Base-by-base conservation (phyloP, 225 moss, liverwort and hornwort species). In the Lunularia cruciata region DNA sequence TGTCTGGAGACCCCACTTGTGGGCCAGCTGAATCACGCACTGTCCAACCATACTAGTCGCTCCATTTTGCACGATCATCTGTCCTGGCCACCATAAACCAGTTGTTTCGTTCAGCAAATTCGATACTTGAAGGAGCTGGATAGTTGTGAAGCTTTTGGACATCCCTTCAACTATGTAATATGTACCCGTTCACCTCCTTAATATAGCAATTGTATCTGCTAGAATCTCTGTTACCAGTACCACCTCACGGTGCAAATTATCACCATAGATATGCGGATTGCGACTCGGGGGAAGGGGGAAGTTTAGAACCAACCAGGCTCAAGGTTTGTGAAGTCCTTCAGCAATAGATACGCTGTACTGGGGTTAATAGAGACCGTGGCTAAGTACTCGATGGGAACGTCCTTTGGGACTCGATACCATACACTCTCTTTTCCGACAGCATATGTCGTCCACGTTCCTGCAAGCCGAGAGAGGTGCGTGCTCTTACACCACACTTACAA, bases 21-120 rank as follows among this genome's bases (percentile, higher is more conserved):
- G 83, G 67, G 89, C 91, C 39, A 94, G 73, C 73, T 94, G 94
- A 72, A 94, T 91, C 58, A 89, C 85, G 65, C 94, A 94, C 70
- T 91, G 94, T 25, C 91, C 94, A 57, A 94, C 94, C 84, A 94
- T 85, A 64, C 94, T 91, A 13, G 94, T 94, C 75, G 94, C 91
- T 81, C 91, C 94, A 85, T 94, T 94, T 83, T 94, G 94, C 70
- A 94, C 87, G 39, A 94, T 69, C 55, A 80, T 76, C 60, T 91
- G 87, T 77, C 94, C 94, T 94, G 89, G 68, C 49, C 87, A 72
- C 67, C 77, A 87, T 65, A 76, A 63, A 72, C 81, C 83, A 85
- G 40, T 62, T 76, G 23, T 73, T 66, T 68, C 62, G 49, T 73
- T 86, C 76, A 90, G 79, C 73, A 51, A 20, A 43, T 40, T 40